Evolutionary conservation across 176 grass and related monocot species (phyloP).

Genomic region (Ensete ventricosum): DNA sequence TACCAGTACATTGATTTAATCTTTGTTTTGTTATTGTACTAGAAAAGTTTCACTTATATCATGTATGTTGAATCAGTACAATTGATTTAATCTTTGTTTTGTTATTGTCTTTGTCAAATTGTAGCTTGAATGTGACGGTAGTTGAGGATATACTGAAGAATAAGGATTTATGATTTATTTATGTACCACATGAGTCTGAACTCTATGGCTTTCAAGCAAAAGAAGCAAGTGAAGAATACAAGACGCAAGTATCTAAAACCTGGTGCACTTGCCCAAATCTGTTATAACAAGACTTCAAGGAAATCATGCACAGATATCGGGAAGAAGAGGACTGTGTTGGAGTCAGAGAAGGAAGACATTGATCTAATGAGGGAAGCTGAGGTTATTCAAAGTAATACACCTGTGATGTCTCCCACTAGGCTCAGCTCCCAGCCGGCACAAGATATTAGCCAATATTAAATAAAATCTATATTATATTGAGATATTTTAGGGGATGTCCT

Average conservation of each 20-base stretch:
- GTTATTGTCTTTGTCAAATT: too few relatives aligned
- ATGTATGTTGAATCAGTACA: too few relatives aligned
- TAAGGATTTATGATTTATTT: not conserved
- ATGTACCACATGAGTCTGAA: conserved; percentile 27
- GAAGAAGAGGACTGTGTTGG: conserved; percentile 78
- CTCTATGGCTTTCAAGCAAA: conserved; percentile 55
- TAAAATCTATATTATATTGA: too few relatives aligned
- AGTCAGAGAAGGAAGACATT: conserved; percentile 48
- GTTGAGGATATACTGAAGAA: not conserved
- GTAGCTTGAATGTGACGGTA: too few relatives aligned
- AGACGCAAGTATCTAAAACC: conserved; percentile 86
- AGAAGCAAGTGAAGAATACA: conserved; percentile 52
- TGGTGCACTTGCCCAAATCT: conserved; percentile 77
- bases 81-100: too few relatives aligned
- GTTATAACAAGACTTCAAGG: conserved; percentile 59
- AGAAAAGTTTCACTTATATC: too few relatives aligned
- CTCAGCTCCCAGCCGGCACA: not conserved
- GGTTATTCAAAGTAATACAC: not conserved
- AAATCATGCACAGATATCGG: conserved; percentile 56
- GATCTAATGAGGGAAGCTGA: conserved; percentile 1
- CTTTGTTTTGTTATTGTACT: too few relatives aligned
- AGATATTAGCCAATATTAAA: too few relatives aligned
- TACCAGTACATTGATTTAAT: too few relatives aligned
- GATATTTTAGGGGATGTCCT: too few relatives aligned
- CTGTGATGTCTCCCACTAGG: conserved; percentile 9